Base-by-base conservation (phyloP, 73 alveolate species). In the Effrenium voratum region DNA sequence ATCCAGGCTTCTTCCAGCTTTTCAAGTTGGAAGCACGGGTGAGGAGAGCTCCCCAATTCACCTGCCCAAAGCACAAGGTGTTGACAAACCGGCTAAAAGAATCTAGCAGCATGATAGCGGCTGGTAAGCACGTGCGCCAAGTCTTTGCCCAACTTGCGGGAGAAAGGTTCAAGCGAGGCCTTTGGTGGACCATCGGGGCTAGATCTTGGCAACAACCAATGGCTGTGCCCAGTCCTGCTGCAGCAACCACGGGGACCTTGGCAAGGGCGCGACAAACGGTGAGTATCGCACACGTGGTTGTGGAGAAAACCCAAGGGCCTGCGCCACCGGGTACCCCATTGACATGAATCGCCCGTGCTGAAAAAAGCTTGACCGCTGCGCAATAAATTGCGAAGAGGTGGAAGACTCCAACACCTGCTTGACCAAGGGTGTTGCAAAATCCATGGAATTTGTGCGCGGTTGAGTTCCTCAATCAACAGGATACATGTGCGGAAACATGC, bases 401-500 rank as follows among this genome's bases (percentile, higher is more conserved):
- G 93, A 2, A 85, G 63, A 85, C 40, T 55, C 94, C 94, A 85
- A 30, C 81, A 55, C 44, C 60, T 28, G 26, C 41, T 13, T 16
- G 50, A 43, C 60, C 12, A 40, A 57, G 94, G 81, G 59, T 85
- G 5, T 13, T 36, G 60, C 1, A 38, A 16, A 16, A 85, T 59
- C 63, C 80, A 85, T 0, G 94, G 94, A 1, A 85, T 19, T 1
- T 22, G 34, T 0, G 40, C n/a, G 13, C 26, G 6, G 43, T 46
- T 41, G 44, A 52, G 44, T 3, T 40, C 60, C 0, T 52, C 28
- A 8, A 85, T 40, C 12, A 85, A 36, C 15, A 45, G 82, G 24
- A 55, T 32, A 47, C 94, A 85, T 28, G 46, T 5, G 32, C 60
- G 32, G n/a, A 85, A 85, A 40, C 45, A n/a, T 4, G 79, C 81